A percentile compares a stretch with the other conserved stretches of the same genome.
Evolutionary conservation across 768 basidiomycete genomes (phyloP).

Genomic region (Nidularia pulvinata): DNA sequence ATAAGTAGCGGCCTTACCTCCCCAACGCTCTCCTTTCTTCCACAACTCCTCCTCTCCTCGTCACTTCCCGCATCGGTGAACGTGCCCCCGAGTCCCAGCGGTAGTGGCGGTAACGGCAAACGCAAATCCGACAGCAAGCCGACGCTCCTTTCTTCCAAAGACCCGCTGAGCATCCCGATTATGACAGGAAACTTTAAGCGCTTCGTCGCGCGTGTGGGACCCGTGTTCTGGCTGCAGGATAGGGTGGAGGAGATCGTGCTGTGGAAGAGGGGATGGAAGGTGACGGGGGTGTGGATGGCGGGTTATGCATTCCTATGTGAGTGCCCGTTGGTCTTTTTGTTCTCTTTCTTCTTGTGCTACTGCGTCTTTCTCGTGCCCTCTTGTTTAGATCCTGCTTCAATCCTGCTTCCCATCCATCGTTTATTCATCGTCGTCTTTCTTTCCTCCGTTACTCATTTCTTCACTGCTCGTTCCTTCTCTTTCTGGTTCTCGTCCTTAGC

Average conservation of each 20-base stretch:
- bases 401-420: too few species aligned
- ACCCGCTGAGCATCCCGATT: constrained; percentile 76
- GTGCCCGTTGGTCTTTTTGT: constrained; percentile 20
- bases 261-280: constrained; percentile 78
- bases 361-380: too few species aligned
- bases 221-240: constrained; percentile 91
- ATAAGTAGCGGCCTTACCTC: constrained; percentile 9
- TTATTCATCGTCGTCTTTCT: too few species aligned
- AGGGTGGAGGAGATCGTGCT: constrained; percentile 81
- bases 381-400: too few species aligned
- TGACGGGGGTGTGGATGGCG: constrained; percentile 75
- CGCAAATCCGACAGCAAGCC: constrained; percentile 13
- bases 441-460: too few species aligned
- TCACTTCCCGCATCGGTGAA: constrained; percentile 15
- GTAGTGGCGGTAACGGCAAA: neutral
- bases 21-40: constrained; percentile 30
- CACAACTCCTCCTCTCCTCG: constrained; percentile 33
- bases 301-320: constrained; percentile 79
- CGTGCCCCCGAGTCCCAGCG: neutral
- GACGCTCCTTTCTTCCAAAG: constrained; percentile 55
- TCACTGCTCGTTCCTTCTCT: too few species aligned
- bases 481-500: too few species aligned
- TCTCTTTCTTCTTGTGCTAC: neutral
- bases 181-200: constrained; percentile 81
- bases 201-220: constrained; percentile 75